Evolutionary conservation across 2,329 filamentous ascomycete species (phyloP).

Genomic region (Trichothecium roseum): DNA sequence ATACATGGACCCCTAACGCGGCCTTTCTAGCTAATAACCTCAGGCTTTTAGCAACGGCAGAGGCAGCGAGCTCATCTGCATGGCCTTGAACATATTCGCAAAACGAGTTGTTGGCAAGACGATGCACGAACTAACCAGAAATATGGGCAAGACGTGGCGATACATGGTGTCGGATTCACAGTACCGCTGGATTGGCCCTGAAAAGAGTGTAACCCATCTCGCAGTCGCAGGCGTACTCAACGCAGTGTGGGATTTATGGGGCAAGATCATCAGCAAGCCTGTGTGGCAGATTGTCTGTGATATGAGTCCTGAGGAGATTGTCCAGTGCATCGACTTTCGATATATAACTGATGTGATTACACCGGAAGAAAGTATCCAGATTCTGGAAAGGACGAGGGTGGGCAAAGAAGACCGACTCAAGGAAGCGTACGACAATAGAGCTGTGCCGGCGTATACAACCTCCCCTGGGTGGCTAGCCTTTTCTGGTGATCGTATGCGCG

Average conservation of each 20-base stretch:
- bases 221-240: conserved; percentile 84
- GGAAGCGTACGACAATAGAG: conserved; percentile 62
- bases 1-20: background rate
- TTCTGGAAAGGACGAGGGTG: conserved; percentile 55
- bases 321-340: conserved; percentile 81
- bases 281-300: conserved; percentile 86
- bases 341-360: conserved; percentile 91
- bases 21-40: background rate
- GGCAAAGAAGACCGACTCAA: conserved; percentile 62
- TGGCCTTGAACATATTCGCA: conserved; percentile 68
- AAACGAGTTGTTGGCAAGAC: conserved; percentile 66
- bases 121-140: conserved; percentile 62
- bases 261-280: conserved; percentile 73
- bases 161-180: conserved; percentile 83
- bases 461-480: conserved; percentile 86
- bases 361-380: conserved; percentile 65
- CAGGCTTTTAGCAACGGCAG: conserved; percentile 75
- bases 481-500: conserved; percentile 75
- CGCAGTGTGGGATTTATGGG: conserved; percentile 93
- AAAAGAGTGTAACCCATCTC: conserved; percentile 89
- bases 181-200: conserved; percentile 85
- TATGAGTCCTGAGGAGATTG: conserved; percentile 81
- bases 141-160: conserved; percentile 86
- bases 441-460: conserved; percentile 85
- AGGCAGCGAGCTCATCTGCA: conserved; percentile 85